Base-by-base conservation (phyloP, 306 rosid genomes). In the Trifolium repens region DNA sequence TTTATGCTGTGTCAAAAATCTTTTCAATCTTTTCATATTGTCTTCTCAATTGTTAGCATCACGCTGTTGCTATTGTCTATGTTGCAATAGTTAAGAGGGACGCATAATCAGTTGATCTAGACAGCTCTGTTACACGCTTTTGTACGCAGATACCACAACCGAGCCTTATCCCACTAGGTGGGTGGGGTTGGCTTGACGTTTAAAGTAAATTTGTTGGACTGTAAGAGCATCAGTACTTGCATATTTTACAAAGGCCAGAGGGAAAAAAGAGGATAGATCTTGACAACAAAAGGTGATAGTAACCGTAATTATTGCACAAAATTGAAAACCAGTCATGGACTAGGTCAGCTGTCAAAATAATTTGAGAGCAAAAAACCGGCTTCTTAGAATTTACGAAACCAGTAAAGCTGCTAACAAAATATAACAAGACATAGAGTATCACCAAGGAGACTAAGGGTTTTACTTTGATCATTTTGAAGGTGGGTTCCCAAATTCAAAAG, bases 1-100 rank as follows among this genome's bases (percentile, higher is more conserved):
- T 30, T 46, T 49, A 71, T 34, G 53, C 19, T 9, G 53, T 60
- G 54, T 57, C 52, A 32, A 32, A 32, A 32, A 32, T 4, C 1
- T 4, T 4, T 32, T 32, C 24, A 22, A 49, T 53, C 63, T 24
- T 50, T 73, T 46, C 26, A 46, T 27, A 35, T 39, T 73, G 35
- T 61, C 59, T 74, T 52, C 22, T 74, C 67, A 74, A 73, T 54
- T 73, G 40, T 52, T 50, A 14, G 53, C 17, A 53, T 44, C 67
- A 50, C 30, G 15, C 60, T 47, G 37, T 63, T 59, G 53, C 75
- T 52, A 9, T 37, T 34, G 39, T 74, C 60, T 60, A 52, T 22
- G 66, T 32, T 40, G 68, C 62, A 81, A 67, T 16, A 35, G 57
- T 73, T 57, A 24, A 73, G 63, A 54, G 9, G 16, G 26, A 55